Conservation (phyloP, 805 yeast genomes). For the Candida hispaniensis region DNA sequence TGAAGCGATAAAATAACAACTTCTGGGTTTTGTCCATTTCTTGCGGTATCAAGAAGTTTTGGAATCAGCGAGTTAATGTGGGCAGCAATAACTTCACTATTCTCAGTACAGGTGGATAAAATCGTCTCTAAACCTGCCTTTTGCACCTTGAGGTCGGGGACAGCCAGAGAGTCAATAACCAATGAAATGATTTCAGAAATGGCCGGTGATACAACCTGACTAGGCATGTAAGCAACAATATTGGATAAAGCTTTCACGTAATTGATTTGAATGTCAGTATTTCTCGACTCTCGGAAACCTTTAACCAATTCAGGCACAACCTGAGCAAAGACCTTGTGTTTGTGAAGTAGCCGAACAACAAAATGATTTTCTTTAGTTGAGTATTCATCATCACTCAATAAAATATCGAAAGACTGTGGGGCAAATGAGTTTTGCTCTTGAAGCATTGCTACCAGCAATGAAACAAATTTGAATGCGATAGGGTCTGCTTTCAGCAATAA, state of each 20-base stretch:
- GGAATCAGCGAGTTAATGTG: slow-evolving; percentile 52
- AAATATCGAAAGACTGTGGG: slow-evolving; percentile 50
- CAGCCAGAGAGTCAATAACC: slow-evolving; percentile 49
- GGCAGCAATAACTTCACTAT: slow-evolving; percentile 40
- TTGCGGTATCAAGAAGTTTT: slow-evolving; percentile 33
- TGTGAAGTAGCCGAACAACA: slow-evolving; percentile 57
- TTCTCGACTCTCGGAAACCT: too few relatives aligned
- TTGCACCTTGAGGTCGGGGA: slow-evolving; percentile 40
- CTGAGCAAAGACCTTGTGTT: slow-evolving; percentile 64
- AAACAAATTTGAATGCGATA: slow-evolving; percentile 29
- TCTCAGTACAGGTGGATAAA: slow-evolving; percentile 44
- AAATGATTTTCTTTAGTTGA: slow-evolving; percentile 46
- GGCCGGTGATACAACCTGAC: slow-evolving; percentile 52
- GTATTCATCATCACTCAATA: slow-evolving; percentile 57
- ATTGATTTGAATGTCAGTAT: slow-evolving; percentile 35
- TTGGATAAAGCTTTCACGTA: slow-evolving; percentile 58
- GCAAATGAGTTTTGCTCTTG: slow-evolving; percentile 23
- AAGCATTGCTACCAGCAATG: slow-evolving; percentile 29
- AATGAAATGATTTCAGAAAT: slow-evolving; percentile 58
- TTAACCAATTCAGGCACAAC: slow-evolving; percentile 46
- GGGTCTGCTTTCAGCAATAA: slow-evolving; percentile 48
- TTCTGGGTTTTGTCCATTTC: slow-evolving; percentile 32
- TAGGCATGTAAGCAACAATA: slow-evolving; percentile 54
- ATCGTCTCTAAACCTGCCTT: slow-evolving; percentile 54
- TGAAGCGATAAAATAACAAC: slow-evolving; percentile 49